These are phyloP conservation scores for Butyriboletus loyo DNA, from an alignment of 768 basidiomycete species.

Conservation along the genomic window DNA sequence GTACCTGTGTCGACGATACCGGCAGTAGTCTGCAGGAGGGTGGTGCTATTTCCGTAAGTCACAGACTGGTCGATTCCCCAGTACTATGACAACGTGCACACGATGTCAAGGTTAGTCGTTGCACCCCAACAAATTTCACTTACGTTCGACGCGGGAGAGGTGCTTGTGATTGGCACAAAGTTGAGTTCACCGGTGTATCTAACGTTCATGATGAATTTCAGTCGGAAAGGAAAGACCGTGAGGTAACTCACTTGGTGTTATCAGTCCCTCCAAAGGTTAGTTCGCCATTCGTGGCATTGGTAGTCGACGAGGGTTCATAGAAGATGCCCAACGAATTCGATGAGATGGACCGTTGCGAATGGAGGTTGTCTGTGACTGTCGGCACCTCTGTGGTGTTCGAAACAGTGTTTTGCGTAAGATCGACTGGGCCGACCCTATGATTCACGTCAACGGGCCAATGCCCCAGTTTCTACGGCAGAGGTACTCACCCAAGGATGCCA, in stretches of 20 bases:
- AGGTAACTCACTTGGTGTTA: constrained; percentile 34
- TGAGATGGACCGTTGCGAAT: constrained; percentile 43
- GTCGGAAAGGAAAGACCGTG: not conserved
- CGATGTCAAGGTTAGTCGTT: not conserved
- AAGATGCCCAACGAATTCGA: constrained; percentile 49
- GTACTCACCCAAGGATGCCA: constrained; percentile 47
- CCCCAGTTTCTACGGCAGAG: not conserved
- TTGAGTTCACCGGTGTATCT: constrained; percentile 35
- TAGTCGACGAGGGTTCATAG: constrained; percentile 45
- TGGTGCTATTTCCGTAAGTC: constrained; percentile 33
- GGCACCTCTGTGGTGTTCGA: constrained; percentile 38
- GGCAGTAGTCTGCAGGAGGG: constrained; percentile 35
- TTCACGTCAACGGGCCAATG: not conserved
- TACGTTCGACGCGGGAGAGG: constrained; percentile 41
- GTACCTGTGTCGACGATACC: constrained; percentile 57
- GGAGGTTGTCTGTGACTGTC: constrained; percentile 59
- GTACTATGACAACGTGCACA: constrained; percentile 25
- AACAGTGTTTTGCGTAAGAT: constrained; percentile 47
- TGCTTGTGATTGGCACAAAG: constrained; percentile 41
- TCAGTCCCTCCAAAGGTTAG: constrained; percentile 56
- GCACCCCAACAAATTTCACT: constrained; percentile 1
- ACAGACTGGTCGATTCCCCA: constrained; percentile 47
- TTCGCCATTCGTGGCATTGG: constrained; percentile 45
- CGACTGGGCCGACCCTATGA: constrained; percentile 48
- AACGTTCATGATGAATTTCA: not conserved